phyloP scores from a whole-genome alignment of 2,329 filamentous ascomycete species.

The Paecilomyces sp. region DNA sequence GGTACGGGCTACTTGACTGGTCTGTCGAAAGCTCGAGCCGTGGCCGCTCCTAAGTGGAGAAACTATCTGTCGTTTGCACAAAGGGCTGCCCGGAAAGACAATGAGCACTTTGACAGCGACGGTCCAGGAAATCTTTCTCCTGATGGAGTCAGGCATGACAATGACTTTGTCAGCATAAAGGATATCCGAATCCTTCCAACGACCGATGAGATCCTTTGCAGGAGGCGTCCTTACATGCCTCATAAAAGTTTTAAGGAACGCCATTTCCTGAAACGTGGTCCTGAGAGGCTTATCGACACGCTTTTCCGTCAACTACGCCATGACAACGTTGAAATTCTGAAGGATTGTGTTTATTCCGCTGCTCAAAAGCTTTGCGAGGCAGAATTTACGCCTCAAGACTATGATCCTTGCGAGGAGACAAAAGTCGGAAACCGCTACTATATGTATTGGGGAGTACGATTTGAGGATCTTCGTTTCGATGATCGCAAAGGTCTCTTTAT shows the following conservation, averaged over 20 bases:
- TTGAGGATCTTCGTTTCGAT: constrained; percentile 12
- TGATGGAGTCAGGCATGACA: constrained; percentile 12
- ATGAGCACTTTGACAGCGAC: constrained; percentile 13
- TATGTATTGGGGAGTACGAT: constrained; percentile 10
- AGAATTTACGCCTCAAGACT: constrained; percentile 4
- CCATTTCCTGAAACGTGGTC: constrained; percentile 9
- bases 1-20: neutral
- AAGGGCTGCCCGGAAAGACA: constrained; percentile 1
- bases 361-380: constrained; percentile 8
- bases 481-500: constrained; percentile 12
- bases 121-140: constrained; percentile 16
- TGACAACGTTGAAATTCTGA: constrained; percentile 11
- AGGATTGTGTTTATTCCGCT: constrained; percentile 13
- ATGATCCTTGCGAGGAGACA: constrained; percentile 11
- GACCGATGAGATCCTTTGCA: constrained; percentile 14
- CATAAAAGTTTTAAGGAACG: constrained; percentile 5
- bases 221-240: constrained; percentile 11
- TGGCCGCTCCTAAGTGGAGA: neutral
- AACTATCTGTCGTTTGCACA: constrained; percentile 10
- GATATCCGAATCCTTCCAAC: constrained; percentile 16
- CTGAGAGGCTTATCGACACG: constrained; percentile 11
- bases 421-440: constrained; percentile 10
- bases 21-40: neutral
- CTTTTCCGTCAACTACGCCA: constrained; percentile 16
- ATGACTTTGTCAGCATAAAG: constrained; percentile 12